Evolutionary conservation across 2,329 filamentous ascomycete species (phyloP).

Genomic region (Colletotrichum tofieldiae): DNA sequence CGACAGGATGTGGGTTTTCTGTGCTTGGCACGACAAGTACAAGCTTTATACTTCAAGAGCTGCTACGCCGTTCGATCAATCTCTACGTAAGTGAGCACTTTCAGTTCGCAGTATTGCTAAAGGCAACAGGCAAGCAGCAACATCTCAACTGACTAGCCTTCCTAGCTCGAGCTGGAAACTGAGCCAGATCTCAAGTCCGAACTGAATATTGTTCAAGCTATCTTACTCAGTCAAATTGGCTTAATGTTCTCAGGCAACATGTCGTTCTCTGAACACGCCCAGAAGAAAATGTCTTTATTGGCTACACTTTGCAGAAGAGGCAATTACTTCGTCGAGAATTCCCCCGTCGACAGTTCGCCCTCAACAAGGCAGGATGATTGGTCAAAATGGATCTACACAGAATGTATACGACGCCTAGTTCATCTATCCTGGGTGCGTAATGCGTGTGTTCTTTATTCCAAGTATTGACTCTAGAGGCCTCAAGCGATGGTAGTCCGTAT

Average conservation of each 20-base stretch:
- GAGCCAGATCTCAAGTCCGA: neutral
- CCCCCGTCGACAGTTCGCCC: neutral
- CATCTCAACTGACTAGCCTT: neutral
- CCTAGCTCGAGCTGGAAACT: neutral
- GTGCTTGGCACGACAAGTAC: neutral
- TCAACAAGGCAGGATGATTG: neutral
- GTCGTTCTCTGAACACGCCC: constrained; percentile 19
- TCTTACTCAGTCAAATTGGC: constrained; percentile 10
- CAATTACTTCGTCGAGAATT: neutral
- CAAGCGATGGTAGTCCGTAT: neutral
- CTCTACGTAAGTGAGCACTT: neutral
- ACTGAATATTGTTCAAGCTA: neutral
- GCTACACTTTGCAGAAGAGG: constrained; percentile 11
- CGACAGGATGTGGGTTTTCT: constrained; percentile 4
- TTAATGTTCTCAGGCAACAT: constrained; percentile 26
- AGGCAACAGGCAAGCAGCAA: neutral
- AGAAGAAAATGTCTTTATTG: constrained; percentile 23
- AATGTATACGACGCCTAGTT: neutral
- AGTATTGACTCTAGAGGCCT: neutral
- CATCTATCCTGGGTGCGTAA: constrained; percentile 3
- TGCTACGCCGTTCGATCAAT: constrained; percentile 2
- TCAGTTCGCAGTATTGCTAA: neutral
- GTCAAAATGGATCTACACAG: neutral
- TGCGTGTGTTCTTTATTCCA: neutral
- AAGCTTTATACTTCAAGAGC: neutral